Percentiles rank a stretch among this genome's conserved stretches.
These are phyloP conservation scores for Exophiala calicioides DNA, from an alignment of 2,329 filamentous ascomycete genomes.

Conservation along the genomic window DNA sequence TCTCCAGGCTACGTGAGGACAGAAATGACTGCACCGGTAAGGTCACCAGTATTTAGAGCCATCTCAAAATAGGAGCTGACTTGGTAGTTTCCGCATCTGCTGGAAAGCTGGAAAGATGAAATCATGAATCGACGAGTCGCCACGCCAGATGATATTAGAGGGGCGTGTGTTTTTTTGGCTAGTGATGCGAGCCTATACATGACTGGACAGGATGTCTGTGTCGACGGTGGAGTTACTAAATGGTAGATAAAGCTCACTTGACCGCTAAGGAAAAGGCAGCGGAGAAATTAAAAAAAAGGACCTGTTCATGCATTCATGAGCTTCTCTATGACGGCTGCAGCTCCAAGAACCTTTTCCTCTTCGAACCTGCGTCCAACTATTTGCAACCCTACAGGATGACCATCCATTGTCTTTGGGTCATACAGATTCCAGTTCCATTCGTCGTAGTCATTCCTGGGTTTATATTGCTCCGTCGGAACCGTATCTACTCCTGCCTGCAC, in stretches of 20 bases:
- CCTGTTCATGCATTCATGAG: constrained; percentile 7
- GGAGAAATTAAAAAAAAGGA: too few species aligned
- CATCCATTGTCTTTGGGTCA: constrained; percentile 44
- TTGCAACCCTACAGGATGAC: constrained; percentile 56
- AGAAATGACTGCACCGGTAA: constrained; percentile 39
- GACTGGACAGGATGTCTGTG: constrained; percentile 49
- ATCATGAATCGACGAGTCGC: constrained; percentile 52
- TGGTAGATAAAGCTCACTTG: constrained; percentile 21
- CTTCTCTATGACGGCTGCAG: constrained; percentile 34
- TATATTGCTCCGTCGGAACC: constrained; percentile 40
- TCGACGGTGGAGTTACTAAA: constrained; percentile 45
- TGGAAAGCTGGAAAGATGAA: constrained; percentile 53
- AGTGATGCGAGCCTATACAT: constrained; percentile 51
- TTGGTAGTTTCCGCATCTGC: constrained; percentile 46
- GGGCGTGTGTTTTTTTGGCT: constrained; percentile 51
- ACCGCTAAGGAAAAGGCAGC: too few species aligned
- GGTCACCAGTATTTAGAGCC: constrained; percentile 8
- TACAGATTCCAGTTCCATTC: constrained; percentile 55
- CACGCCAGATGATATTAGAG: constrained; percentile 53
- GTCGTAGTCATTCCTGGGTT: constrained; percentile 54
- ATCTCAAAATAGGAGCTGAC: constrained; percentile 4
- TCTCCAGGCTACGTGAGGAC: constrained; percentile 45
- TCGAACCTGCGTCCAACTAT: constrained; percentile 55
- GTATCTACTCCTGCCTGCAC: constrained; percentile 36
- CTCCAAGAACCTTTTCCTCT: constrained; percentile 57